Base-by-base conservation (phyloP, 2,329 filamentous ascomycete species). In the Colletotrichum incanum region DNA sequence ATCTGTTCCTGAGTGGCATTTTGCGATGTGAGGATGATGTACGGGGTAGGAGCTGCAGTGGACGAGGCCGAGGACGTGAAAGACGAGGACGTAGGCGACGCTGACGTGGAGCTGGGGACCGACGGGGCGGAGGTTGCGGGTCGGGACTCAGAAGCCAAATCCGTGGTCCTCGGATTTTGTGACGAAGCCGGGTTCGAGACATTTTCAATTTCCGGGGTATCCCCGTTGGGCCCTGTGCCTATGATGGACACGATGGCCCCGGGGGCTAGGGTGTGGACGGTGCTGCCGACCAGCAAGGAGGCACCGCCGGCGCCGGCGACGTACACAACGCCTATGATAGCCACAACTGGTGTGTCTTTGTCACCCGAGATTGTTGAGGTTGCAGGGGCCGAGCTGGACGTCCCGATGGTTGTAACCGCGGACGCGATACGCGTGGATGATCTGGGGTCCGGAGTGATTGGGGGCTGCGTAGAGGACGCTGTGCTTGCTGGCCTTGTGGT, bases 191-290 rank as follows among this genome's bases (percentile, higher is more conserved):
- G 60, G 31, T 34, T 49, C 28, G 65, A 63, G 41, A 58, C 23
- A 5, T 43, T 68, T 31, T 68, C 39, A n/a, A 68, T 58, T 39
- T 68, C 65, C 2, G 67, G 61, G n/a, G 54, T 52, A 31, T 65
- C 54, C 0, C 34, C 60, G 11, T 65, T 65, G 3, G 59, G 12
- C 12, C 54, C 60, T 3, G 60, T 52, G 18, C 26, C 58, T 3
- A 28, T 58, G n/a, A 68, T 63, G 9, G 50, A 23, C 31, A 68
- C 65, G 31, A 63, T 23, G 50, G 58, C 43, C 9, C 65, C 65
- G 3, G 65, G 58, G 31, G 65, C 49, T n/a, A 68, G 23, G 1
- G 58, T n/a, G 41, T 63, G 39, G 9, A 31, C 14, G 7, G 28
- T 39, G 5, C 65, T 50, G 4, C 50, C 59, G 12, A 68, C 49